phyloP scores from a whole-genome alignment of 164 flowering plant genomes.

The Cinnamomum micranthum region DNA sequence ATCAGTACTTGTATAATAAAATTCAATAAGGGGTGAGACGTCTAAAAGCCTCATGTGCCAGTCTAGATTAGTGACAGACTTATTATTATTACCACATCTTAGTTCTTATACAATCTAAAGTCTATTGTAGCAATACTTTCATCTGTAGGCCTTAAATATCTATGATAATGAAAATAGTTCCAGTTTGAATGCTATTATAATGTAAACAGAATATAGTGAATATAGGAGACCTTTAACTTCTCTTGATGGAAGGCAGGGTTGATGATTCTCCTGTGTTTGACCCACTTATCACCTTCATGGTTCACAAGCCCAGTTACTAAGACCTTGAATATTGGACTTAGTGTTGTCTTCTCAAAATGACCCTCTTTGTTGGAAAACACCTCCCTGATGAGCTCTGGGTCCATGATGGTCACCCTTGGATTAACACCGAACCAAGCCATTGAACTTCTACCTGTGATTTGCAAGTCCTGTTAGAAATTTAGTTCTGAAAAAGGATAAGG shows the following conservation, averaged over 20 bases:
- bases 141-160: neutral
- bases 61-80: neutral
- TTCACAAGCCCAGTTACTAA: slow-evolving; percentile 24
- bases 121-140: neutral
- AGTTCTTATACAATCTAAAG: too few relatives aligned
- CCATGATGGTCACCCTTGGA: slow-evolving; percentile 38
- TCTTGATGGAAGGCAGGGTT: slow-evolving; percentile 43
- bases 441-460: slow-evolving; percentile 33
- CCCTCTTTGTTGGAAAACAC: slow-evolving; percentile 25
- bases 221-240: slow-evolving; percentile 38
- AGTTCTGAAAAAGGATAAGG: too few relatives aligned
- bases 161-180: neutral
- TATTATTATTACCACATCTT: too few relatives aligned
- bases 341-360: slow-evolving; percentile 19
- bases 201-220: neutral
- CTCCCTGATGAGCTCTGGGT: slow-evolving; percentile 37
- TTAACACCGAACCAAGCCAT: slow-evolving; percentile 27
- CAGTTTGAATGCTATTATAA: neutral
- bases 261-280: slow-evolving; percentile 34
- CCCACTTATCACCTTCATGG: slow-evolving; percentile 46
- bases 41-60: neutral
- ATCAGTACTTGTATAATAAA: neutral
- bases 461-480: neutral
- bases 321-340: slow-evolving; percentile 20
- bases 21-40: neutral